phyloP scores from a whole-genome alignment of 805 yeast genomes.

The Candida qinlingensis region DNA sequence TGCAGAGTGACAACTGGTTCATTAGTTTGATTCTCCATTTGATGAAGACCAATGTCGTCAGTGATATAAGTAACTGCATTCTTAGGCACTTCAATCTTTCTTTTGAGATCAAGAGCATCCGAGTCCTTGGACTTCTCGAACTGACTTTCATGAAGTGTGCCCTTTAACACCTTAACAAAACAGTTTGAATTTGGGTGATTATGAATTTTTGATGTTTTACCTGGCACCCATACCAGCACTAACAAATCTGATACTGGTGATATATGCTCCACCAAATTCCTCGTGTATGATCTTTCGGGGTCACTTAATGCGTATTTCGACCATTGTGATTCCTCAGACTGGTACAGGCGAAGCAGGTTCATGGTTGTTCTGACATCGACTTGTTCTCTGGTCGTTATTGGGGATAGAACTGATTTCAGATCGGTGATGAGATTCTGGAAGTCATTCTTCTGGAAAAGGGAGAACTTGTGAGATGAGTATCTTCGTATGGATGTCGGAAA shows the following conservation, averaged over 20 bases:
- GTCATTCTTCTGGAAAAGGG: constrained; percentile 2
- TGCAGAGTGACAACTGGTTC: constrained; percentile 36
- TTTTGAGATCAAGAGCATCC: neutral
- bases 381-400: constrained; percentile 1
- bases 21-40: constrained; percentile 34
- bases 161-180: constrained; percentile 41
- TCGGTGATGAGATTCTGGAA: constrained; percentile 8
- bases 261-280: constrained; percentile 32
- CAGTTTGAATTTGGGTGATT: constrained; percentile 47
- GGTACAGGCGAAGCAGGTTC: constrained; percentile 22
- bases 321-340: constrained; percentile 37
- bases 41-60: constrained; percentile 42
- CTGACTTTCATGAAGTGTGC: constrained; percentile 10
- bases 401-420: neutral
- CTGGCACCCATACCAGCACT: constrained; percentile 42
- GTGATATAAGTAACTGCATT: constrained; percentile 41
- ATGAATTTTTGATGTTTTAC: constrained; percentile 39
- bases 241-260: constrained; percentile 39
- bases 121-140: constrained; percentile 3
- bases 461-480: constrained; percentile 2
- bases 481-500: neutral
- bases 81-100: constrained; percentile 11
- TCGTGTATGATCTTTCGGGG: constrained; percentile 31
- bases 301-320: constrained; percentile 36
- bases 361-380: constrained; percentile 10